A percentile compares a stretch with the other conserved stretches of the same genome.
These are phyloP conservation scores for Aspergillus thermomutatus DNA, from an alignment of 2,329 filamentous ascomycete species.

Conservation along the genomic window DNA sequence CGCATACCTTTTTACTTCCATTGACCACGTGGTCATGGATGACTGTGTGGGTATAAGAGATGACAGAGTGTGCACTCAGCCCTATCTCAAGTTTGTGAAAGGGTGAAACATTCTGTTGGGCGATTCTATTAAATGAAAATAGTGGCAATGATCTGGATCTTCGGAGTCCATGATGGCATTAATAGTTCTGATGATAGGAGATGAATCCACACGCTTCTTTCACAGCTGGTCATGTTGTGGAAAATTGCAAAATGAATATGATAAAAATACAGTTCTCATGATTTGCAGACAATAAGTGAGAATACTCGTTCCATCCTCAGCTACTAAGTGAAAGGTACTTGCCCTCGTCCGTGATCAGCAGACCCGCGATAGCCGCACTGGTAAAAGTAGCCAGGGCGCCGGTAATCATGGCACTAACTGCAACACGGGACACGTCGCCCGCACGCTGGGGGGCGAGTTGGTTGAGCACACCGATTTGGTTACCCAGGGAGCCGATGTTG, in stretches of 20 bases:
- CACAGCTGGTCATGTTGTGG: neutral
- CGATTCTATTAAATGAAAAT: neutral
- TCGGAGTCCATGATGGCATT: neutral
- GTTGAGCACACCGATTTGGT: conserved; percentile 82
- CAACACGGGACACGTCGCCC: conserved; percentile 72
- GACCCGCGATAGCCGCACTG: conserved; percentile 72
- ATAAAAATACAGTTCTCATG: neutral
- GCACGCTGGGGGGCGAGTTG: conserved; percentile 73
- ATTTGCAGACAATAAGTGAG: neutral
- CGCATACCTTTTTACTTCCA: too few relatives aligned
- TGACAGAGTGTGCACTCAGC: neutral
- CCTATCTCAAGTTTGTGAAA: neutral
- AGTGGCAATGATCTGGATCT: neutral
- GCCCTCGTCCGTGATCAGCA: conserved; percentile 61
- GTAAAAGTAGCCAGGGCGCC: conserved; percentile 77
- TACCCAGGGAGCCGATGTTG: conserved; percentile 83
- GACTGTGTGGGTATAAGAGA: neutral
- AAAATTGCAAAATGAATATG: neutral
- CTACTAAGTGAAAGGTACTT: conserved; percentile 16
- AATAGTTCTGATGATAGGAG: neutral
- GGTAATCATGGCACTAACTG: conserved; percentile 71
- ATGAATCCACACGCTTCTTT: neutral
- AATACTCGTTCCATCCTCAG: conserved; percentile 7
- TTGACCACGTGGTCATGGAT: neutral
- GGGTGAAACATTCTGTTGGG: neutral